phyloP scores from a whole-genome alignment of 345 rosid genomes.

The Euphorbia peplus region DNA sequence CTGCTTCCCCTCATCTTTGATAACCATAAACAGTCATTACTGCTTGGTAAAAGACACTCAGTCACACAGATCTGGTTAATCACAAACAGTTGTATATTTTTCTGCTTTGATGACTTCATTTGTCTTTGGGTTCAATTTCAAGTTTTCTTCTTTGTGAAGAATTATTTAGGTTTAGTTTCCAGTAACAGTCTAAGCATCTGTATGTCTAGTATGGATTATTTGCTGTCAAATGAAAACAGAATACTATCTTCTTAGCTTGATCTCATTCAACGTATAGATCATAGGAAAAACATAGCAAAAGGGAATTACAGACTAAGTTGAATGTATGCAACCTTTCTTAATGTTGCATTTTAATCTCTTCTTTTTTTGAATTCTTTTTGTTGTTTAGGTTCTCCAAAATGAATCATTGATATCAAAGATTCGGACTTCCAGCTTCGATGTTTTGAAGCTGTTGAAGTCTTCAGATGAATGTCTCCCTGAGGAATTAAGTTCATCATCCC shows the following conservation, averaged over 20 bases:
- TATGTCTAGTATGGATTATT: neutral
- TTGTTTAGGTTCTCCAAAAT: conserved; percentile 63
- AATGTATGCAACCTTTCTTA: conserved; percentile 3
- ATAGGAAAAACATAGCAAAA: neutral
- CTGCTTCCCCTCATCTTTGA: neutral
- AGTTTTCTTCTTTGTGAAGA: too few relatives aligned
- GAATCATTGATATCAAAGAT: conserved; percentile 68
- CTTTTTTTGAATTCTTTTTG: conserved; percentile 17
- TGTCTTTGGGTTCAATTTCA: too few relatives aligned
- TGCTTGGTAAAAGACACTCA: neutral
- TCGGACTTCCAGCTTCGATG: conserved; percentile 49
- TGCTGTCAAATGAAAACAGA: neutral
- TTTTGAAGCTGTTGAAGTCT: conserved; percentile 58
- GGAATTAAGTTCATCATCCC: conserved; percentile 61
- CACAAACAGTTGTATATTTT: too few relatives aligned
- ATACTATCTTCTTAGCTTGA: neutral
- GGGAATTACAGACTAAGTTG: neutral
- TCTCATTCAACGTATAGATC: neutral
- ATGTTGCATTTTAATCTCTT: neutral
- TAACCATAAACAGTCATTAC: neutral
- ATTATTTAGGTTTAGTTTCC: neutral
- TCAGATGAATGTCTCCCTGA: conserved; percentile 46
- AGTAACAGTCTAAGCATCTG: neutral
- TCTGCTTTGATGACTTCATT: too few relatives aligned
- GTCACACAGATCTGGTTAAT: neutral